phyloP scores from a whole-genome alignment of 2,329 filamentous ascomycete species.

The Nectriaceae sp. region DNA sequence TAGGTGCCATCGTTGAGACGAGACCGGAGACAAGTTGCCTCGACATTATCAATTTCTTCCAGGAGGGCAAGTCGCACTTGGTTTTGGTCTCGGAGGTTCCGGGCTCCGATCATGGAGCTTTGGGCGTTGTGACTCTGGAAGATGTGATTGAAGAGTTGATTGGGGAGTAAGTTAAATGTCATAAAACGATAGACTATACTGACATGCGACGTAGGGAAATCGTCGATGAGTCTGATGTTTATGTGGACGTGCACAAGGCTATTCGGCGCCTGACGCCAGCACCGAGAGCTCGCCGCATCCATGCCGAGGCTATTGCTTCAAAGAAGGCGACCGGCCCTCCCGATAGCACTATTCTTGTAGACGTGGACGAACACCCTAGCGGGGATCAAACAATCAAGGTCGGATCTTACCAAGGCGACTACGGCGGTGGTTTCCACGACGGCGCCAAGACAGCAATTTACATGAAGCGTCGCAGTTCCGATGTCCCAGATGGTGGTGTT shows the following conservation, averaged over 20 bases:
- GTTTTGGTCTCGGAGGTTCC: conserved; percentile 89
- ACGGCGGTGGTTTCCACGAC: conserved; percentile 40
- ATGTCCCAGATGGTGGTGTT: conserved; percentile 56
- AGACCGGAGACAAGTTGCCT: conserved; percentile 93
- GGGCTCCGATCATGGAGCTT: conserved; percentile 85
- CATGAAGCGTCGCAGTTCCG: conserved; percentile 61
- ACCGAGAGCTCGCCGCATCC: conserved; percentile 67
- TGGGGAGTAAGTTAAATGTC: conserved; percentile 73
- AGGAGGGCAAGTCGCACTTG: conserved; percentile 99
- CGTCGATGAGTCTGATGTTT: conserved; percentile 97
- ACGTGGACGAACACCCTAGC: conserved; percentile 47
- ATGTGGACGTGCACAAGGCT: conserved; percentile 96
- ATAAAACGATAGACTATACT: conserved; percentile 7
- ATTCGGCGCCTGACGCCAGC: conserved; percentile 87
- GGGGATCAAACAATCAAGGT: conserved; percentile 27
- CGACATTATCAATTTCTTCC: conserved; percentile 99
- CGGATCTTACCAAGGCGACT: conserved; percentile 42
- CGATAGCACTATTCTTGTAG: conserved; percentile 33
- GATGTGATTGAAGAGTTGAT: conserved; percentile 99
- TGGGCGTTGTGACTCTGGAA: conserved; percentile 93
- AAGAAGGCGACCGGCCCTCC: conserved; percentile 22
- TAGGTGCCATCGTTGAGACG: conserved; percentile 94
- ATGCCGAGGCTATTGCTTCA: conserved; percentile 34
- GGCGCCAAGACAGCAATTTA: conserved; percentile 58
- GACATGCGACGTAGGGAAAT: conserved; percentile 69